Evolutionary conservation across 495 filamentous ascomycete genomes (phyloP), one percentile per base, ranked within the genome.

Genomic region (Xanthoparmelia taractica): DNA sequence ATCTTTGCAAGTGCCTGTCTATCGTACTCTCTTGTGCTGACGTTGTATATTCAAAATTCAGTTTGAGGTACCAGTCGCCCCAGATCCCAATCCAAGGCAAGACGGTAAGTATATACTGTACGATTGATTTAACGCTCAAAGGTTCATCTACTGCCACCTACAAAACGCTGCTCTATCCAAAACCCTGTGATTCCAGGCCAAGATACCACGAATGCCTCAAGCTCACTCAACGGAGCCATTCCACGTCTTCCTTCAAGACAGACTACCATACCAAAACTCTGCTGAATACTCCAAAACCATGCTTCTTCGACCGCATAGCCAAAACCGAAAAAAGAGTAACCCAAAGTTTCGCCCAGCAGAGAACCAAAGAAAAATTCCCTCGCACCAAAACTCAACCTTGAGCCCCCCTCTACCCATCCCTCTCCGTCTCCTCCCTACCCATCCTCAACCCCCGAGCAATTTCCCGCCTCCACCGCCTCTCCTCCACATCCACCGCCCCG

Each of bases 401-500:
- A 11, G 1, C 43, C 23, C 20, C 27, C n/a, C n/a, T n/a, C 20
- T 31, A 20, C 37, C 58, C 33, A n/a, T 27, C 0, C 41, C 65
- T 63, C 37, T 43, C 59, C 65, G 15, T 27, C 41, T 59, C 64
- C 58, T 63, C 60, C 33, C 23, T 31, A 15, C 58, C 59, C 48
- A 55, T 47, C 29, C 66, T 34, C 50, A 41, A 3, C 20, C 36
- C 56, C 27, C 20, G 45, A 12, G 40, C 62, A 36, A 60, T 41
- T 59, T 58, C 18, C 45, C 68, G 61, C 38, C 62, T 61, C 57
- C 45, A 48, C 31, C 43, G 57, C 59, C 65, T 58, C 47, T 68
- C 67, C 56, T 50, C 65, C 37, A 61, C 56, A 4, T 43, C 40
- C 23, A 65, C 65, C 31, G 33, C 57, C 20, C 59, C 59, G 55